Evolutionary conservation across 2,329 filamentous ascomycete species (phyloP).

Genomic region (Neopestalotiopsis rosae): DNA sequence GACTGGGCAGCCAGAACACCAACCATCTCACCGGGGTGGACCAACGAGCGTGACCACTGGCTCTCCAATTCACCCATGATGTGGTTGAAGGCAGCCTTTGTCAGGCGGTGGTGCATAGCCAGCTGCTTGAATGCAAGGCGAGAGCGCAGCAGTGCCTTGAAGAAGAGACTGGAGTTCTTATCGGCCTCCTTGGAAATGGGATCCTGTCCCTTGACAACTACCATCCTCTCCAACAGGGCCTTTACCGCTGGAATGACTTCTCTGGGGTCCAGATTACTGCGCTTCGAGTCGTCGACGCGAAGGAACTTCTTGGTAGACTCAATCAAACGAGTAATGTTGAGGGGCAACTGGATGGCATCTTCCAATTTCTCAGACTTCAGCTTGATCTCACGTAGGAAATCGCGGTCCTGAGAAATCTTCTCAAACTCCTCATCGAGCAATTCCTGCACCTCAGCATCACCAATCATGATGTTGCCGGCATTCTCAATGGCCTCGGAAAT

Average conservation of each 20-base stretch:
- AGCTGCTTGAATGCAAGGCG: conserved; percentile 92
- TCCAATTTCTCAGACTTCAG: conserved; percentile 71
- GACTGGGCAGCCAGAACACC: conserved; percentile 97
- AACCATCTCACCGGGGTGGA: conserved; percentile 97
- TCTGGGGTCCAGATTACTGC: conserved; percentile 87
- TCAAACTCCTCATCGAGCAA: conserved; percentile 91
- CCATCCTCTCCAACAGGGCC: conserved; percentile 75
- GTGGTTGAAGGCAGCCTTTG: conserved; percentile 90
- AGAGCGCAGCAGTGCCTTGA: conserved; percentile 91
- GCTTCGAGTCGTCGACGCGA: conserved; percentile 82
- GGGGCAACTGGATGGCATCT: conserved; percentile 86
- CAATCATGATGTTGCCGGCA: conserved; percentile 77
- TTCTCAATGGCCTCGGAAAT: conserved; percentile 82
- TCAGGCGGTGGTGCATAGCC: conserved; percentile 83
- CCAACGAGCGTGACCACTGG: conserved; percentile 83
- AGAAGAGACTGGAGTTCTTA: conserved; percentile 83
- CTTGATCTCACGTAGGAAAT: conserved; percentile 73
- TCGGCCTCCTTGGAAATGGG: conserved; percentile 85
- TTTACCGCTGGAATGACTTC: conserved; percentile 85
- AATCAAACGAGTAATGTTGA: conserved; percentile 91
- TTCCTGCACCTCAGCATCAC: conserved; percentile 85
- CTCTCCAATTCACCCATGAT: conserved; percentile 89
- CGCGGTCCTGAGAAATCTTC: conserved; percentile 74
- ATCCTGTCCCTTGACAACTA: conserved; percentile 87
- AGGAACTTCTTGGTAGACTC: conserved; percentile 90